A percentile compares a stretch with the other conserved stretches of the same genome.
phyloP scores from a whole-genome alignment of 495 filamentous ascomycete genomes.

The Hyphodiscus hymeniophilus region DNA sequence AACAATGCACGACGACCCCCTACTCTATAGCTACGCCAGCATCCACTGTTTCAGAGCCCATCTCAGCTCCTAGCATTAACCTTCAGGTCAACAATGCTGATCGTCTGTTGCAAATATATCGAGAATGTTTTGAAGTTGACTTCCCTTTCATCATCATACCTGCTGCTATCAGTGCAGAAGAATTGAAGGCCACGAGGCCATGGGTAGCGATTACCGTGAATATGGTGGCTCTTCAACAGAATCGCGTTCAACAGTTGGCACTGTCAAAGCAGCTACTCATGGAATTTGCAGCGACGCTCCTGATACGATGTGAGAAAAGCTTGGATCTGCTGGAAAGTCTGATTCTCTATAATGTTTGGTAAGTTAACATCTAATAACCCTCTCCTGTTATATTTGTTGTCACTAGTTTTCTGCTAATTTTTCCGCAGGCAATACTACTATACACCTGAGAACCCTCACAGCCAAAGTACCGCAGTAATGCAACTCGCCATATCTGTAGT shows the following conservation, averaged over 20 bases:
- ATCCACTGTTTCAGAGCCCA: not conserved
- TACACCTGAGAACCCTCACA: not conserved
- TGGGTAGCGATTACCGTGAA: conserved; percentile 12
- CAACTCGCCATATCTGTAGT: conserved; percentile 11
- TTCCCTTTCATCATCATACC: conserved; percentile 15
- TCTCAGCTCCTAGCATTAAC: not conserved
- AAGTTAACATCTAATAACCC: not conserved
- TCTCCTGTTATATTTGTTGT: not conserved
- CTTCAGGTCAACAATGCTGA: not conserved
- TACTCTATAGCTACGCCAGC: not conserved
- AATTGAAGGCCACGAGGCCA: conserved; percentile 9
- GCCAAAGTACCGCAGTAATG: conserved; percentile 6
- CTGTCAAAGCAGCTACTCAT: conserved; percentile 3
- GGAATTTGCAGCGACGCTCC: conserved; percentile 8
- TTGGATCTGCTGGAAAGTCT: conserved; percentile 19
- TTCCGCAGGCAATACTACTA: conserved; percentile 6
- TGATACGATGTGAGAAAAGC: conserved; percentile 13
- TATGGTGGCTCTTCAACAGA: conserved; percentile 8
- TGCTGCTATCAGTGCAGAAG: not conserved
- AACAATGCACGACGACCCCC: too few relatives aligned
- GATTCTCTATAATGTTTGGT: conserved; percentile 16
- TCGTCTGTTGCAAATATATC: conserved; percentile 4
- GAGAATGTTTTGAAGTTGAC: conserved; percentile 3
- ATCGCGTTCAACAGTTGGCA: conserved; percentile 7
- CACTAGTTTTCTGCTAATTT: not conserved